Conservation (phyloP, 768 basidiomycete genomes). For the Rhizopogon vinicolor region DNA sequence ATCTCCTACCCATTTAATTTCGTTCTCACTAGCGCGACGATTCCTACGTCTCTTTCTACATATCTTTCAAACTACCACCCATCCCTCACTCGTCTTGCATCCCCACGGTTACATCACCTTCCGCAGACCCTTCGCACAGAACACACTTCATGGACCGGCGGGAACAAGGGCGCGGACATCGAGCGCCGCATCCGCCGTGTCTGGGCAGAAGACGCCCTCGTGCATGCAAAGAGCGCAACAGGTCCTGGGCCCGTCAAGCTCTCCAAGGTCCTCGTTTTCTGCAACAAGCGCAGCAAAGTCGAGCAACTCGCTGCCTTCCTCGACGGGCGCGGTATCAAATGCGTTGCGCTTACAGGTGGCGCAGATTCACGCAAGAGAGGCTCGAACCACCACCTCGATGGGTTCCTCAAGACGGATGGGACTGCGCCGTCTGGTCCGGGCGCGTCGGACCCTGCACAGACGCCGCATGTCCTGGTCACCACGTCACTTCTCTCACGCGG, state of each 20-base stretch:
- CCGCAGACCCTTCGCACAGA: slow-evolving; percentile 68
- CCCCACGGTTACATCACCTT: slow-evolving; percentile 75
- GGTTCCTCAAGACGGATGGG: slow-evolving; percentile 49
- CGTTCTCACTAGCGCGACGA: slow-evolving; percentile 81
- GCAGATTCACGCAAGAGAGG: slow-evolving; percentile 57
- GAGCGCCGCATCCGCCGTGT: slow-evolving; percentile 67
- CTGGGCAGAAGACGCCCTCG: slow-evolving; percentile 63
- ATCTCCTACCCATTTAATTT: slow-evolving; percentile 72
- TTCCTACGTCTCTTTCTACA: slow-evolving; percentile 67
- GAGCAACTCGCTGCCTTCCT: slow-evolving; percentile 57
- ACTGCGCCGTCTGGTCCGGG: slow-evolving; percentile 7
- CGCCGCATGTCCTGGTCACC: slow-evolving; percentile 74
- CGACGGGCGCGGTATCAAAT: slow-evolving; percentile 54
- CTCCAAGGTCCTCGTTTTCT: slow-evolving; percentile 78
- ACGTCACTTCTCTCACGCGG: slow-evolving; percentile 90
- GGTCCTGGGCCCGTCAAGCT: slow-evolving; percentile 26
- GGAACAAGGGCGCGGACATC: slow-evolving; percentile 78
- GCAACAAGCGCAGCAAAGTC: slow-evolving; percentile 72
- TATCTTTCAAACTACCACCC: slow-evolving; percentile 67
- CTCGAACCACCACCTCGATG: slow-evolving; percentile 70
- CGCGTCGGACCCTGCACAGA: slow-evolving; percentile 22
- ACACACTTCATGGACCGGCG: slow-evolving; percentile 72
- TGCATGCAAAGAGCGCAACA: slow-evolving; percentile 21
- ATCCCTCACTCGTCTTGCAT: slow-evolving; percentile 63
- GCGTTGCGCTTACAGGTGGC: slow-evolving; percentile 60